Evolutionary conservation across 2,329 filamentous ascomycete species (phyloP).

Genomic region (Penicillium sp.): DNA sequence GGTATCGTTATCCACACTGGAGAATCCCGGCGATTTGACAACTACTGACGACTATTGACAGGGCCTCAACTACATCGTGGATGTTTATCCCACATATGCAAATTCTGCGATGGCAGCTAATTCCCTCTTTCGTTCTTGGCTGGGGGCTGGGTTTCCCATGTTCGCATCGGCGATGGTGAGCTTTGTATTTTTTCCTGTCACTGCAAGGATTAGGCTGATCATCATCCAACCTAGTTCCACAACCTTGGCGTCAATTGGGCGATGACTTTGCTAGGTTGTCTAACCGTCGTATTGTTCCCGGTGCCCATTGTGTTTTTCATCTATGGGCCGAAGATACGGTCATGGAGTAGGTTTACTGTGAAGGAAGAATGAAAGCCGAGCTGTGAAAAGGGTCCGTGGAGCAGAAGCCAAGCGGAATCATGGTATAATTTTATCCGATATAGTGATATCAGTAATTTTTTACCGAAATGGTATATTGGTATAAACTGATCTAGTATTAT

Average conservation of each 20-base stretch:
- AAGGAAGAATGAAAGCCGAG: not conserved
- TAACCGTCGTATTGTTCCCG: constrained; percentile 35
- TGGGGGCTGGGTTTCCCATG: constrained; percentile 33
- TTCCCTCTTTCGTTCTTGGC: constrained; percentile 29
- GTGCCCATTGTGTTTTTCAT: constrained; percentile 47
- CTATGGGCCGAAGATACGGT: constrained; percentile 43
- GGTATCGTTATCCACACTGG: not conserved
- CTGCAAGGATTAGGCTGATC: not conserved
- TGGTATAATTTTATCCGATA: not conserved
- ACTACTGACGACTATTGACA: not conserved
- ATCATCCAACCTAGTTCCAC: constrained; percentile 21
- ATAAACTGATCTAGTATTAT: not conserved
- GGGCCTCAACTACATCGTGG: constrained; percentile 37
- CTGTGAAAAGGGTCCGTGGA: not conserved
- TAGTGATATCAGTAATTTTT: not conserved
- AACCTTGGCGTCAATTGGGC: constrained; percentile 33
- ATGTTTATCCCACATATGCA: constrained; percentile 34
- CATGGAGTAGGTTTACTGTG: constrained; percentile 40
- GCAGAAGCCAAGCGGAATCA: no score
- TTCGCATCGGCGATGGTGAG: constrained; percentile 24
- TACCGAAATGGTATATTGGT: not conserved
- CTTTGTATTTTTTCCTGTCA: not conserved
- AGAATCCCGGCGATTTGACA: no score
- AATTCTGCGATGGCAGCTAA: constrained; percentile 39
- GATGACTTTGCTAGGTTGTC: constrained; percentile 30